Evolutionary conservation across 129 eudicot species (phyloP).

Genomic region (Solidago caesia): DNA sequence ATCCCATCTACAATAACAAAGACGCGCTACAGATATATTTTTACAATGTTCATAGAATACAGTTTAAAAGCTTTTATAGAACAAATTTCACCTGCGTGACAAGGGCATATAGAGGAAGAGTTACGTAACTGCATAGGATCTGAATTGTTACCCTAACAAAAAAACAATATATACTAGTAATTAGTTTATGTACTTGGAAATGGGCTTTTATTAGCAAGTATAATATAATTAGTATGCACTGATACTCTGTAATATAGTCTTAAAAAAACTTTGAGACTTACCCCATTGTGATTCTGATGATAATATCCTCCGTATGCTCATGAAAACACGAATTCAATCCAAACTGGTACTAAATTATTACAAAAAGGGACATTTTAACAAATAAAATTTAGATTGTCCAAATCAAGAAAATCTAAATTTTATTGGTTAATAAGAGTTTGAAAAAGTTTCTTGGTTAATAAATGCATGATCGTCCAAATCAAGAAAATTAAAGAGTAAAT

Average conservation of each 20-base stretch:
- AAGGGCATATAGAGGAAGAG: conserved; percentile 72
- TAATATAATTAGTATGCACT: not conserved
- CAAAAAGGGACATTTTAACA: not conserved
- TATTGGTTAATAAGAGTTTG: too few relatives aligned
- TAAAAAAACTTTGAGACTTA: conserved; percentile 20
- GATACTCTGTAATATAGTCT: not conserved
- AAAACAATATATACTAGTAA: not conserved
- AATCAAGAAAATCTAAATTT: too few relatives aligned
- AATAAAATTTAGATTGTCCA: too few relatives aligned
- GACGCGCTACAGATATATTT: too few relatives aligned
- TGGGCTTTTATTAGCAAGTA: not conserved
- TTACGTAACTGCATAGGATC: conserved; percentile 67
- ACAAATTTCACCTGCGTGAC: conserved; percentile 54
- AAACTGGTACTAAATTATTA: conserved; percentile 49
- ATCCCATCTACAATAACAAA: conserved; percentile 53
- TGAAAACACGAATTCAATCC: conserved; percentile 66
- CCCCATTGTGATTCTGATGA: conserved; percentile 58
- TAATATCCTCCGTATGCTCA: conserved; percentile 45
- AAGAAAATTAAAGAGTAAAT: too few relatives aligned
- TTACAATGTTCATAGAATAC: too few relatives aligned
- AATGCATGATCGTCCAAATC: too few relatives aligned
- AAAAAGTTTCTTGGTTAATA: too few relatives aligned
- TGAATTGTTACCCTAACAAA: conserved; percentile 45
- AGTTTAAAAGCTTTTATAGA: not conserved
- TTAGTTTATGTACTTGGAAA: not conserved